Base-by-base conservation (phyloP, 2,329 filamentous ascomycete species). In the Mollisiaceae sp. region DNA sequence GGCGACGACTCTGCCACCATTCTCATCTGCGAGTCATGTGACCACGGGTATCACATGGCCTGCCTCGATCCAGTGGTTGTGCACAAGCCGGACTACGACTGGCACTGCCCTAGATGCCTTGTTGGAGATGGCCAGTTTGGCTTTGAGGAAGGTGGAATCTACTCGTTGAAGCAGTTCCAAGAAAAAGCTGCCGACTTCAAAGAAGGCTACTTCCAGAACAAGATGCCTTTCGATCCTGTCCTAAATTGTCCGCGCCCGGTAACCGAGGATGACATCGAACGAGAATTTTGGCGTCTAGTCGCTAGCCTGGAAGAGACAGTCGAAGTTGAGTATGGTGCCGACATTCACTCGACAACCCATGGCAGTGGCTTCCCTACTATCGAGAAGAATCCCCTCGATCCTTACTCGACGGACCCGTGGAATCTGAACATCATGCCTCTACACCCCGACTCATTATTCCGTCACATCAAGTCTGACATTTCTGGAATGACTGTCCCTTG, bases 401-500 rank as follows among this genome's bases (percentile, higher is more conserved):
- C 90, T 0, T 97, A 97, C 77, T 89, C 94, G 0, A 91, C 89
- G 1, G 93, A 98, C 78, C 91, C 92, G 0, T 99, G 95, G 95
- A 99, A 99, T 72, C 82, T 99, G 63, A 99, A 97, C 73, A 89
- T 97, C 56, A 84, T 98, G 66, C 95, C 95, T 0, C 88, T 98
- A 60, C 90, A 97, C 70, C 88, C 91, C 0, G 94, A 98, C 60
- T 97, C 94, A 57, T 82, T 99, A 0, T 99, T 99, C 81, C 88
- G 94, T 58, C 92, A 99, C 73, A 98, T 99, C 82, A 98, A 98
- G 77, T 93, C 94, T 0, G 95, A 99, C 75, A 96, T 99, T 61
- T 98, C 95, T 1, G 95, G 95, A 43, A 99, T 99, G 95, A 99
- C 95, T 0, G 94, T 99, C 8, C 95, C 95, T 0, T 99, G 95